Evolutionary conservation across 2,329 filamentous ascomycete genomes (phyloP).

Genomic region (Gaeumannomyces sp.): DNA sequence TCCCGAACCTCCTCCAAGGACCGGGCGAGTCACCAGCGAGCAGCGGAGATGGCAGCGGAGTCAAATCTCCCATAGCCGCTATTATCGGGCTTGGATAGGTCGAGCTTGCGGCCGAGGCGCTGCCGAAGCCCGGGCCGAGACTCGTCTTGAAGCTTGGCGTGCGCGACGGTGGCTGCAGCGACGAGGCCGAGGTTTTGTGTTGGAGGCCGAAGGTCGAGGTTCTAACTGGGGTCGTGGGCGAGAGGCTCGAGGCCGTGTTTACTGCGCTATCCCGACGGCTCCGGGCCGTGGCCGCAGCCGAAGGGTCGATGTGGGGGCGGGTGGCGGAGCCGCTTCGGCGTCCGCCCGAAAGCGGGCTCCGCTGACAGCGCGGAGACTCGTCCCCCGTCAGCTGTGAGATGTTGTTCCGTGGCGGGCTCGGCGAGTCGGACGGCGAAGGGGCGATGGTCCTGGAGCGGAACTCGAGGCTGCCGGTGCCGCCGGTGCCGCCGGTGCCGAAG

Average conservation of each 20-base stretch:
- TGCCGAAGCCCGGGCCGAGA: slow-evolving; percentile 41
- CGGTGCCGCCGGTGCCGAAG: not conserved
- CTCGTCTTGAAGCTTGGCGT: slow-evolving; percentile 55
- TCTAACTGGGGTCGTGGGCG: slow-evolving; percentile 19
- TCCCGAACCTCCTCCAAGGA: slow-evolving; percentile 54
- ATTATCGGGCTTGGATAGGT: slow-evolving; percentile 67
- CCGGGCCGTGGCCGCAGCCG: not conserved
- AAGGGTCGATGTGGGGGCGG: not conserved
- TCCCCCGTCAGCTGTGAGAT: slow-evolving; percentile 12
- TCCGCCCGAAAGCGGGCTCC: slow-evolving; percentile 10
- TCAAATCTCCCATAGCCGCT: slow-evolving; percentile 70
- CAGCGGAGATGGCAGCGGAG: slow-evolving; percentile 71
- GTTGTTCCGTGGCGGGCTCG: slow-evolving; percentile 15
- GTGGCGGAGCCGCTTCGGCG: not conserved
- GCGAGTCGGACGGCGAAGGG: slow-evolving; percentile 21
- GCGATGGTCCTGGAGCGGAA: slow-evolving; percentile 25
- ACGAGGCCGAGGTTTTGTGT: slow-evolving; percentile 37
- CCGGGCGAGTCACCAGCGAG: slow-evolving; percentile 59
- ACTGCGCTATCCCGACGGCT: slow-evolving; percentile 11
- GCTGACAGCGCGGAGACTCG: slow-evolving; percentile 9
- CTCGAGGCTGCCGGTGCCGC: slow-evolving; percentile 13
- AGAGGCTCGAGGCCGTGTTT: slow-evolving; percentile 16
- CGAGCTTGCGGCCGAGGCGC: slow-evolving; percentile 55
- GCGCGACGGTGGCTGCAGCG: slow-evolving; percentile 46
- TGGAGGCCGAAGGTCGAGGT: slow-evolving; percentile 24